Percentiles rank a stretch among this genome's conserved stretches.
phyloP scores from a whole-genome alignment of 768 basidiomycete genomes.

The Inosperma sp. region DNA sequence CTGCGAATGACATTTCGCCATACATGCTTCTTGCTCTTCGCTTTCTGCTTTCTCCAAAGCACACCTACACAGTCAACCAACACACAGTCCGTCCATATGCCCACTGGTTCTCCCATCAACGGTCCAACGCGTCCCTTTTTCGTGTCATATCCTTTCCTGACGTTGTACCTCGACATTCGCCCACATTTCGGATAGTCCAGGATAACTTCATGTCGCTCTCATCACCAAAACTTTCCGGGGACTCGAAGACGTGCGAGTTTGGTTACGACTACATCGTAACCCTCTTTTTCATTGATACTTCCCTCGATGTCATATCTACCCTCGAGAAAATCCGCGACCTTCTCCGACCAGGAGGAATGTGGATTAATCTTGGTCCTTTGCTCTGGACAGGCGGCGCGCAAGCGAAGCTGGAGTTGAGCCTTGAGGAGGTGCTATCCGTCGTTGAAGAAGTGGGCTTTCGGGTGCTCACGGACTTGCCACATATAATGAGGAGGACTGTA shows the following conservation, averaged over 20 bases:
- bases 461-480: slow-evolving; percentile 20
- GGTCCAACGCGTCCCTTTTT: slow-evolving; percentile 44
- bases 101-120: slow-evolving; percentile 70
- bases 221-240: slow-evolving; percentile 18
- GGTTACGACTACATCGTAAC: slow-evolving; percentile 62
- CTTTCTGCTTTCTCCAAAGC: slow-evolving; percentile 48
- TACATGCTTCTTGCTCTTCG: slow-evolving; percentile 62
- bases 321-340: slow-evolving; percentile 54
- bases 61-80: slow-evolving; percentile 39
- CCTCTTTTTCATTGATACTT: slow-evolving; percentile 64
- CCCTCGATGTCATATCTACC: slow-evolving; percentile 47
- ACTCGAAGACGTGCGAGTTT: too few species aligned
- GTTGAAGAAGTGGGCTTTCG: slow-evolving; percentile 55
- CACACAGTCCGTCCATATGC: slow-evolving; percentile 57
- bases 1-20: slow-evolving; percentile 59
- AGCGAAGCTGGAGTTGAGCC: slow-evolving; percentile 52
- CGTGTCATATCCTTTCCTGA: slow-evolving; percentile 58
- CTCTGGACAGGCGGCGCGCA: slow-evolving; percentile 56
- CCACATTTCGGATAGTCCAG: slow-evolving; percentile 44
- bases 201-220: slow-evolving; percentile 52
- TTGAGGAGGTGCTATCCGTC: slow-evolving; percentile 57
- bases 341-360: slow-evolving; percentile 57
- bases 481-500: slow-evolving; percentile 34
- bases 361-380: slow-evolving; percentile 70
- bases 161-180: slow-evolving; percentile 45